Evolutionary conservation across 192 early-diverging fungal genomes (phyloP), one percentile per base, ranked within the genome.

Genomic region (Coemansia sp.): DNA sequence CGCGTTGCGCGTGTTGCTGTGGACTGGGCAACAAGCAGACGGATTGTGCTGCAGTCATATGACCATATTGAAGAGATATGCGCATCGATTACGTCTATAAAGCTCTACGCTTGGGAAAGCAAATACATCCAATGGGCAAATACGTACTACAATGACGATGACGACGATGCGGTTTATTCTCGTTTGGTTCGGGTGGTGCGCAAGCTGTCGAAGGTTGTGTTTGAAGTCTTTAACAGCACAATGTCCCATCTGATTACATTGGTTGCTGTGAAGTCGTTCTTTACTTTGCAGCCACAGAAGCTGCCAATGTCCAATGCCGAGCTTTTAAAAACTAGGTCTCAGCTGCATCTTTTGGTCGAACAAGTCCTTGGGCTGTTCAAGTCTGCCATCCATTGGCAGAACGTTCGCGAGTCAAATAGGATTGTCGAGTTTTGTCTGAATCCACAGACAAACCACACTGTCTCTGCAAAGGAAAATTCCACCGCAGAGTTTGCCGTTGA

Each of bases 61-160:
- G 90, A 90, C 72, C 67, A 87, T 51, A 88, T 93, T 86, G 77
- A 95, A 68, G 95, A 97, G 77, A 76, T 97, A 19, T 76, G 95
- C 65, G 91, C 91, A 61, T 90, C 92, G 42, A 97, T 97, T 62
- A 92, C 91, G 56, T 92, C 95, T 12, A 95, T 97, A 76, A 97
- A 97, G 73, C 77, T 97, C 26, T 94, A 95, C 71, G 94, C 94
- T 36, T 97, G 93, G 93, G 95, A 95, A 70, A 72, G 80, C 1
- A 85, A 90, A 18, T 95, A 95, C 67, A 74, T 91, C 66, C 78
- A 92, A 8, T 76, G 82, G 78, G 79, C 88, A 8, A 61, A 62
- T 15, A 54, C 69, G 21, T 86, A 94, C 51, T 80, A 91, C 49
- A 85, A 91, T 65, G 92, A 95, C 61, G 57, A 59, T 12, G 42